A percentile compares a stretch with the other conserved stretches of the same genome.
These are phyloP conservation scores for Chrysoporthe puriensis DNA, from an alignment of 2,329 filamentous ascomycete genomes.

Conservation along the genomic window DNA sequence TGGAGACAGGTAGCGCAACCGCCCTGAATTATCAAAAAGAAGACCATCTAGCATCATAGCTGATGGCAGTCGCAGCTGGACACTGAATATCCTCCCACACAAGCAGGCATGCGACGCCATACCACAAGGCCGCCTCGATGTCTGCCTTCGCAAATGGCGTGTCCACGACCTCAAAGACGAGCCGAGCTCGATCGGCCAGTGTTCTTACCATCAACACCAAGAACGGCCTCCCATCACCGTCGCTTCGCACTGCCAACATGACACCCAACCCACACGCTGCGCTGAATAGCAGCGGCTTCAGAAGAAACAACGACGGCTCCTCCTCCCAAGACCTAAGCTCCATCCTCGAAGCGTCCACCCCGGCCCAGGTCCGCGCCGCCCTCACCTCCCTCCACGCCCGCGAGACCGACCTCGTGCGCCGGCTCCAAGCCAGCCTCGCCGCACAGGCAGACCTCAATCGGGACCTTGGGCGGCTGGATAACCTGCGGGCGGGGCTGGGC, in stretches of 20 bases:
- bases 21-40: not conserved
- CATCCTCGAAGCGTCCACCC: slow-evolving; percentile 72
- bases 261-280: slow-evolving; percentile 19
- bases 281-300: slow-evolving; percentile 23
- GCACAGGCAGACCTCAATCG: slow-evolving; percentile 86
- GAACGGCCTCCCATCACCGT: slow-evolving; percentile 20
- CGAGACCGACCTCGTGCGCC: slow-evolving; percentile 73
- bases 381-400: slow-evolving; percentile 75
- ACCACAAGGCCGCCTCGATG: slow-evolving; percentile 48
- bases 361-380: slow-evolving; percentile 78
- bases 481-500: slow-evolving; percentile 85
- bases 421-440: slow-evolving; percentile 75
- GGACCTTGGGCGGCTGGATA: slow-evolving; percentile 84
- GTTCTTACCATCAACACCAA: slow-evolving; percentile 30
- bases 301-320: slow-evolving; percentile 28
- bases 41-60: slow-evolving; percentile 19
- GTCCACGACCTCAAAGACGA: slow-evolving; percentile 35
- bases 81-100: slow-evolving; percentile 18
- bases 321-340: slow-evolving; percentile 34
- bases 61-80: slow-evolving; percentile 25
- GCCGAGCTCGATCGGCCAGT: slow-evolving; percentile 30
- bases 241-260: slow-evolving; percentile 20
- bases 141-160: slow-evolving; percentile 51
- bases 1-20: not conserved
- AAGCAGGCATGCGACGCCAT: slow-evolving; percentile 48